Base-by-base conservation (phyloP, 495 filamentous ascomycete genomes). In the Penicillium odoratum region DNA sequence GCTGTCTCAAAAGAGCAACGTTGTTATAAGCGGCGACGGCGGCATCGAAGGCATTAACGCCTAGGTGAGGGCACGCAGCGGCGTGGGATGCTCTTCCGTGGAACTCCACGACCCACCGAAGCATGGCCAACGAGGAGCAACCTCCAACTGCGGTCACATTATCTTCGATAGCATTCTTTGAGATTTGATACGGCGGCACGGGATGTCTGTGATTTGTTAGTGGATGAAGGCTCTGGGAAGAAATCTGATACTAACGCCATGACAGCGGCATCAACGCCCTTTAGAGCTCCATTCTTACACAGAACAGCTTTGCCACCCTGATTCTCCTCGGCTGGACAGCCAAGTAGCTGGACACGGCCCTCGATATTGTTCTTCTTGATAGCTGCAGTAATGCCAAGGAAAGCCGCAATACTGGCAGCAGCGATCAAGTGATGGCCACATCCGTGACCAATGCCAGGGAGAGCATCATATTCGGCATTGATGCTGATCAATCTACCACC, bases 241-340 rank as follows among this genome's bases (percentile, higher is more conserved):
- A 15, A 4, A 31, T 33, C 60, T 85, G 83, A 0, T 36, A 36
- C 33, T 36, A 1, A 36, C 33, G 33, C 33, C 33, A 36, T 36
- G 33, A 36, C 33, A 16, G 69, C 78, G 52, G 83, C 76, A 61
- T 86, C 83, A 34, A 83, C 81, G 48, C 78, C 75, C 30, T 74
- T 62, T 65, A 84, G 86, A 2, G 83, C 85, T 0, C 82, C 83
- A 1, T 74, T 77, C 6, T 83, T 52, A 28, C 86, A 69, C n/a
- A 88, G 73, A 34, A 75, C 79, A 58, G 85, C 81, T 62, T 89
- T 88, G 16, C 85, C 86, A n/a, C 83, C 84, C 16, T 82, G 80
- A 9, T 76, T 79, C 75, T 88, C 85, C 69, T 89, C 85, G 0
- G 81, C 86, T 0, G 86, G 86, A 0, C 84, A 87, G 26, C 85